phyloP scores from a whole-genome alignment of 805 yeast genomes.

The Starmerella bacillaris region DNA sequence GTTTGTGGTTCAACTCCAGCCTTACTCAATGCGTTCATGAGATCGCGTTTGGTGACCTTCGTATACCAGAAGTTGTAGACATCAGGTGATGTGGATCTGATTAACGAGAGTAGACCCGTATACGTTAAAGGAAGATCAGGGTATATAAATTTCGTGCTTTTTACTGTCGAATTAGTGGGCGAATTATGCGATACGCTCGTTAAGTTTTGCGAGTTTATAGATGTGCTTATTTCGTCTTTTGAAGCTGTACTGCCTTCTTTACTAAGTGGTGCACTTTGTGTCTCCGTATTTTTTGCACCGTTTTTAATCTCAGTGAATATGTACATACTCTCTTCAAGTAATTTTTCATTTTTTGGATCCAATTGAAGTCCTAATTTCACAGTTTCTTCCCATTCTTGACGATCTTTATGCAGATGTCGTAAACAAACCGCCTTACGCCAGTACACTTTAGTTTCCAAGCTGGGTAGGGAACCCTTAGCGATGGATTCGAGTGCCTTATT shows the following conservation, averaged over 20 bases:
- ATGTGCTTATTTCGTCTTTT: too few species aligned
- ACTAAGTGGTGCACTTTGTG: too few species aligned
- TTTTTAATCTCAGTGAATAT: slow-evolving; percentile 6
- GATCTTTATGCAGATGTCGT: slow-evolving; percentile 9
- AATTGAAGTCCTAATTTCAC: slow-evolving; percentile 11
- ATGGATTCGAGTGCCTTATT: slow-evolving; percentile 6
- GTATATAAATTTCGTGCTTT: too few species aligned
- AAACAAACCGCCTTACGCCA: slow-evolving; percentile 14
- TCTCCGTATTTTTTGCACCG: background rate
- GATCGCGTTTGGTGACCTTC: slow-evolving; percentile 7
- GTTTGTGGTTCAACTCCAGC: slow-evolving; percentile 18
- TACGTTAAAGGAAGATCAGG: slow-evolving; percentile 16
- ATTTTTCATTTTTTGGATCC: slow-evolving; percentile 14
- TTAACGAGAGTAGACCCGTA: slow-evolving; percentile 8
- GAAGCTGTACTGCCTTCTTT: too few species aligned
- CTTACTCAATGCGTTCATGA: slow-evolving; percentile 9
- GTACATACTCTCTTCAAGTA: slow-evolving; percentile 6
- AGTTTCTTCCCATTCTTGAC: slow-evolving; percentile 3
- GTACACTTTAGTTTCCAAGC: slow-evolving; percentile 9
- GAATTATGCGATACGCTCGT: too few species aligned
- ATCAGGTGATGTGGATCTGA: slow-evolving; percentile 7
- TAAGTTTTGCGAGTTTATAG: too few species aligned
- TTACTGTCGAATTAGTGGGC: background rate
- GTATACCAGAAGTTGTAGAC: slow-evolving; percentile 13
- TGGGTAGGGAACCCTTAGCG: background rate